Evolutionary conservation across 1,139 yeast species (phyloP).

Genomic region (Saccharomyces hybrid): DNA sequence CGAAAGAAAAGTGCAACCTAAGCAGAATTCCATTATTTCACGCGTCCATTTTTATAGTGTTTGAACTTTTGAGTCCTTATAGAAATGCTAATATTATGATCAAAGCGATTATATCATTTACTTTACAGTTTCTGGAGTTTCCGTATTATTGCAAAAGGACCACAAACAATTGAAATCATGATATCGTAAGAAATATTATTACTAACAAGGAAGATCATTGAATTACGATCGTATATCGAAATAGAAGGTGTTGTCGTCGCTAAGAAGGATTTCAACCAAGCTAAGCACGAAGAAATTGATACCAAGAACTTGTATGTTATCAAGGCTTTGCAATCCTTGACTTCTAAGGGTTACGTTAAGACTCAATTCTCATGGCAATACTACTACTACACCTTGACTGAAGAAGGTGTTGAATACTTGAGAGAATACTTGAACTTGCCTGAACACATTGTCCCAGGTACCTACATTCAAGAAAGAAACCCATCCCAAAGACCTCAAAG

Average conservation of each 20-base stretch:
- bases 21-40: neutral
- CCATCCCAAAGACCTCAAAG: slow-evolving; percentile 65
- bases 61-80: neutral
- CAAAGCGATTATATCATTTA: neutral
- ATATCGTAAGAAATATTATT: neutral
- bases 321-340: slow-evolving; percentile 98
- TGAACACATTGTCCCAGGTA: slow-evolving; percentile 96
- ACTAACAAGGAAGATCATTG: neutral
- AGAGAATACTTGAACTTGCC: slow-evolving; percentile 98
- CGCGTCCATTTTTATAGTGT: neutral
- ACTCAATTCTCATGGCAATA: slow-evolving; percentile 99
- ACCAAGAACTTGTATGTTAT: slow-evolving; percentile 96
- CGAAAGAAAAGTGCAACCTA: neutral
- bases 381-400: slow-evolving; percentile 99
- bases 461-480: slow-evolving; percentile 92
- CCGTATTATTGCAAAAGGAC: neutral
- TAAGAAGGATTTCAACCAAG: slow-evolving; percentile 96
- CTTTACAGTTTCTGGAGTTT: neutral
- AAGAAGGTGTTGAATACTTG: slow-evolving; percentile 98
- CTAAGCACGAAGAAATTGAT: slow-evolving; percentile 96
- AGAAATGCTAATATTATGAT: too few species aligned
- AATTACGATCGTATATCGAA: slow-evolving; percentile 3
- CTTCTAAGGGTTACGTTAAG: slow-evolving; percentile 98
- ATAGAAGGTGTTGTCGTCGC: slow-evolving; percentile 99
- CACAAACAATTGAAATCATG: neutral